Evolutionary conservation across 768 basidiomycete species (phyloP).

Genomic region (Lactifluus volemus): DNA sequence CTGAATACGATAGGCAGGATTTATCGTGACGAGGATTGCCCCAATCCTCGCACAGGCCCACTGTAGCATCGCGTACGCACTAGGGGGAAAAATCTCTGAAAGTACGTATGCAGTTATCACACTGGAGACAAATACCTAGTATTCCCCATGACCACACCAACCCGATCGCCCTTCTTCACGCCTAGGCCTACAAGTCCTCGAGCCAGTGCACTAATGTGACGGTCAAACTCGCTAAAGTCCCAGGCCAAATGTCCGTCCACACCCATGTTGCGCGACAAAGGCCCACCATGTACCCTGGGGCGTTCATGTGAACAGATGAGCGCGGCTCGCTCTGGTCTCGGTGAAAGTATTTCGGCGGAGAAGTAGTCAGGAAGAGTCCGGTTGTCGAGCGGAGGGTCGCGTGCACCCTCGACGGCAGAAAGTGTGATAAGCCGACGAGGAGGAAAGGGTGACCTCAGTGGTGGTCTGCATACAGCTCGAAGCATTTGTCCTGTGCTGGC

Average conservation of each 20-base stretch:
- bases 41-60: conserved; percentile 84
- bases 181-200: conserved; percentile 62
- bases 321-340: conserved; percentile 43
- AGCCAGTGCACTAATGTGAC: conserved; percentile 57
- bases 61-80: conserved; percentile 72
- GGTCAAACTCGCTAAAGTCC: conserved; percentile 64
- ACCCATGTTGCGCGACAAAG: conserved; percentile 41
- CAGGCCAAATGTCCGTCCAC: conserved; percentile 51
- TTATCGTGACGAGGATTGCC: conserved; percentile 76
- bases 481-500: not conserved
- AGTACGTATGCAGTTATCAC: not conserved
- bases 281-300: conserved; percentile 53
- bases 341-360: conserved; percentile 41
- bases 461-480: not conserved
- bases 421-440: conserved; percentile 27
- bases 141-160: conserved; percentile 80
- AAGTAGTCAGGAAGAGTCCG: conserved; percentile 60
- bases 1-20: conserved; percentile 65
- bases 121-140: conserved; percentile 47
- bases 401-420: conserved; percentile 51
- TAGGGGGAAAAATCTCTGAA: conserved; percentile 22
- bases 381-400: conserved; percentile 43
- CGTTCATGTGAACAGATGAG: conserved; percentile 56
- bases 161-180: conserved; percentile 64
- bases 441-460: not conserved